Evolutionary conservation across 2,329 filamentous ascomycete species (phyloP).

Genomic region (Talaromyces pinophilus): DNA sequence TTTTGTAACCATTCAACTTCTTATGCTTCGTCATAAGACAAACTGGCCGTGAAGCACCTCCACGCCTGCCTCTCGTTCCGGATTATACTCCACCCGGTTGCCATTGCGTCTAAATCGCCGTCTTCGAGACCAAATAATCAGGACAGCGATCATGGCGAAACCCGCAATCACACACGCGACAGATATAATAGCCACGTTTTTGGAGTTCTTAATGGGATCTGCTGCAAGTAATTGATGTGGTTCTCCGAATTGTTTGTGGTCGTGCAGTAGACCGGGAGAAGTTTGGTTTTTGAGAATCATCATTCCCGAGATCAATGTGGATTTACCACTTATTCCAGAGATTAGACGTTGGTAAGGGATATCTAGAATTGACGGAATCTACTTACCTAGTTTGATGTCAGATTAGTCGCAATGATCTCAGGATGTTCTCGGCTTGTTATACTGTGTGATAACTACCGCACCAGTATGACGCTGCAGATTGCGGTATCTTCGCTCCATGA

Average conservation of each 20-base stretch:
- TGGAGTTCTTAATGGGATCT: not conserved
- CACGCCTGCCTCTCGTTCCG: conserved; percentile 1
- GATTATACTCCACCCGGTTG: not conserved
- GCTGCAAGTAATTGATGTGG: not conserved
- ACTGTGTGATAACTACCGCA: not conserved
- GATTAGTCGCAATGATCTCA: not conserved
- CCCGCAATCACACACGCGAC: conserved; percentile 7
- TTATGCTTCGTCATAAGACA: no score
- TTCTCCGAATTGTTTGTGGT: not conserved
- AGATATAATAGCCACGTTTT: conserved; percentile 7
- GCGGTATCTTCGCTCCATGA: not conserved
- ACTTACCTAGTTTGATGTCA: not conserved
- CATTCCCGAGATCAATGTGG: not conserved
- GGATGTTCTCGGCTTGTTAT: not conserved
- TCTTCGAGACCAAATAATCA: conserved; percentile 3
- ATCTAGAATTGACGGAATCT: not conserved
- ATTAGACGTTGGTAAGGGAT: not conserved
- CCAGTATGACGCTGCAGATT: not conserved
- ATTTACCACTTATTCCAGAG: not conserved
- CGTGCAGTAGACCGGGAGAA: not conserved
- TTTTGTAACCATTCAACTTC: no score
- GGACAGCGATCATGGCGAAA: conserved; percentile 3
- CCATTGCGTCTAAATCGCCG: not conserved
- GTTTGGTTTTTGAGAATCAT: not conserved
- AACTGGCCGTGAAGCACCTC: conserved; percentile 3